Conservation (phyloP, 2,329 filamentous ascomycete species). For the Xylaria sp. region DNA sequence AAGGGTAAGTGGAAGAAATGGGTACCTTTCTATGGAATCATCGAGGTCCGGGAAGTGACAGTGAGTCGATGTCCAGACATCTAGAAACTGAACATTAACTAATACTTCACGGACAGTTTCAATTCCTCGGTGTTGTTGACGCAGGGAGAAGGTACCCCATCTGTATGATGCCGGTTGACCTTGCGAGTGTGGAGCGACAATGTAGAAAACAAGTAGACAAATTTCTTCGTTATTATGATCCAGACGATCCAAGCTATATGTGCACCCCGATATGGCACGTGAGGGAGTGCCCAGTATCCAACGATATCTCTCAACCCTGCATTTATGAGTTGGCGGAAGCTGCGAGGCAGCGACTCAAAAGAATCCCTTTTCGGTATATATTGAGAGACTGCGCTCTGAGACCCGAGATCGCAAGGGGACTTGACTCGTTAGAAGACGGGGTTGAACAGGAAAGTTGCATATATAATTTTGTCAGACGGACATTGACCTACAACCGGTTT, state of each 20-base stretch:
- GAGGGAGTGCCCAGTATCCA: too few species aligned
- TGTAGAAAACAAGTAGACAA: not conserved
- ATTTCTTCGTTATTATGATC: too few species aligned
- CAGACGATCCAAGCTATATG: too few species aligned
- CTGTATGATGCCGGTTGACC: not conserved
- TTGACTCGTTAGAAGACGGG: not conserved
- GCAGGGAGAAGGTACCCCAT: not conserved
- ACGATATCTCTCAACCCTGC: too few species aligned
- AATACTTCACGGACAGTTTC: not conserved
- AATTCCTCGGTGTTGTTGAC: not conserved
- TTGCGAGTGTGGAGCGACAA: not conserved
- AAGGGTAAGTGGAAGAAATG: slow-evolving; percentile 8
- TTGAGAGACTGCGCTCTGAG: not conserved
- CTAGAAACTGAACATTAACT: not conserved
- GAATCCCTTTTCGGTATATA: not conserved
- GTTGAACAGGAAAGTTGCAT: not conserved
- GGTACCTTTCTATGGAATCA: slow-evolving; percentile 4
- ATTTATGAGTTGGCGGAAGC: not conserved
- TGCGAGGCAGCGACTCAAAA: not conserved
- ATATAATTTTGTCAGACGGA: too few species aligned
- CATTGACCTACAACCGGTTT: too few species aligned
- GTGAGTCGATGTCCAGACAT: not conserved
- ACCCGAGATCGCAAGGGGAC: not conserved
- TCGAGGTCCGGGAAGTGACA: not conserved
- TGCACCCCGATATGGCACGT: too few species aligned